Base-by-base conservation (phyloP, 257 asterid species). In the Lithospermum erythrorhizon region DNA sequence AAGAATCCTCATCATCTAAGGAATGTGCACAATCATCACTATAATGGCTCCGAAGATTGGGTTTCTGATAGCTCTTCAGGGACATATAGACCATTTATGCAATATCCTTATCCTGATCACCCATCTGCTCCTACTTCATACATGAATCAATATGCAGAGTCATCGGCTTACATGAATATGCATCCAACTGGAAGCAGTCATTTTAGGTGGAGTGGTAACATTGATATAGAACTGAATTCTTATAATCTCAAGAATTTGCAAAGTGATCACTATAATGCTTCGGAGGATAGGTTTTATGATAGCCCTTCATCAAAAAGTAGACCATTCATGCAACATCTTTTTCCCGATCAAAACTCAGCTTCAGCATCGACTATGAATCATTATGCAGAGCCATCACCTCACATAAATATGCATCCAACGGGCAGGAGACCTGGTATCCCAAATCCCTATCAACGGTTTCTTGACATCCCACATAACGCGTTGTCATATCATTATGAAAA, bases 171-270 rank as follows among this genome's bases (percentile, higher is more conserved):
- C 71, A 74, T 69, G 75, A 66, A 54, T 58, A 66, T 77, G 71
- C 83, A 67, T 70, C 85, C 77, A 71, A 70, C 53, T 65, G 78
- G 70, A 16, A 69, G 72, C 49, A 41, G 49, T 18, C 70, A 76
- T 51, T 81, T 70, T 15, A 76, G 75, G 74, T 80, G 79, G 80
- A 87, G 81, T 67, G 78, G 81, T 0, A 69, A 59, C 13, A 74
- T 66, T 56, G 45, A 71, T 66, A 69, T 41, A 41, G 49, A 41
- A 13, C 49, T 41, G 18, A 41, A 14, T 41, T 1, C 17, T 41
- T 18, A 11, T 41, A 17, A 13, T 13, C 49, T 41, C 49, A 41
- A 41, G 49, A 41, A 41, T 41, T 41, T 41, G 13, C 49, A 41
- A 11, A 41, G 14, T 41, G 49, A 11, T 41, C 17, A 41, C 49